These are phyloP conservation scores for Kwoniella mangroviensis DNA, from an alignment of 768 basidiomycete species.

Conservation along the genomic window DNA sequence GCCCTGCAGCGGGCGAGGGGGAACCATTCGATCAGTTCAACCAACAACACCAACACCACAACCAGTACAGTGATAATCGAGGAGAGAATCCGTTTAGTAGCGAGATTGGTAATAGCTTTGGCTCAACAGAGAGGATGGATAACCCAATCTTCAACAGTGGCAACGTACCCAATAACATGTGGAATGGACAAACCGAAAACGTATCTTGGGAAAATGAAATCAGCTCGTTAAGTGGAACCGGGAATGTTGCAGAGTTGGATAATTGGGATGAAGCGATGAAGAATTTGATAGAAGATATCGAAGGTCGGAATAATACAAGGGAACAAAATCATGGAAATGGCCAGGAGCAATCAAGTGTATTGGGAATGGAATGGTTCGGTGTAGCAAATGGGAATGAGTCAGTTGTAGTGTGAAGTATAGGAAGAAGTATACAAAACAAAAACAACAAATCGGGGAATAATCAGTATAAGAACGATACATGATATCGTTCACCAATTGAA, in stretches of 20 bases:
- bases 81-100: constrained; percentile 37
- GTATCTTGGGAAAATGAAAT: constrained; percentile 7
- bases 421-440: background rate
- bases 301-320: constrained; percentile 19
- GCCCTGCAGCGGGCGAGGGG: constrained; percentile 56
- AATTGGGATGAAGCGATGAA: constrained; percentile 53
- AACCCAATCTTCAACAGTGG: constrained; percentile 1
- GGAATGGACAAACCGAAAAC: constrained; percentile 18
- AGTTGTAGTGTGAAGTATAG: constrained; percentile 12
- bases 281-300: constrained; percentile 36
- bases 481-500: background rate
- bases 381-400: background rate
- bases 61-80: constrained; percentile 16
- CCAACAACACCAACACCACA: constrained; percentile 12
- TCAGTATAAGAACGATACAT: background rate
- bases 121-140: constrained; percentile 28
- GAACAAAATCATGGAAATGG: constrained; percentile 3
- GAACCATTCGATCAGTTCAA: constrained; percentile 23
- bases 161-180: background rate
- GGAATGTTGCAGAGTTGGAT: background rate
- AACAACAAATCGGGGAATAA: background rate
- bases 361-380: constrained; percentile 28
- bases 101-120: constrained; percentile 44
- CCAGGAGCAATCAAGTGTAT: constrained; percentile 8
- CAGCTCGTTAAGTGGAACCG: constrained; percentile 7